phyloP scores from a whole-genome alignment of 176 grass and related monocot species.

The Bolboschoenus planiculmis region DNA sequence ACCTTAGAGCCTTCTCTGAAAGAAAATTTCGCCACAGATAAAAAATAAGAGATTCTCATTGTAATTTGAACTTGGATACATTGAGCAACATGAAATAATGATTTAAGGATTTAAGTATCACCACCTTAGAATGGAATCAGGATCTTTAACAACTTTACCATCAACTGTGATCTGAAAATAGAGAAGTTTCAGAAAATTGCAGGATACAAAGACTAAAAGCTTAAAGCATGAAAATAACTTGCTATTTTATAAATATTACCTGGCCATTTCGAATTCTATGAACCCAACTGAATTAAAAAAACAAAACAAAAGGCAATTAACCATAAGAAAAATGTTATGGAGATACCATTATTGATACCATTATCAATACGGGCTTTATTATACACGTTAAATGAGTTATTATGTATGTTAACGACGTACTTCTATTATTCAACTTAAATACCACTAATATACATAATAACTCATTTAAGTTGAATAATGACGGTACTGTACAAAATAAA shows the following conservation, averaged over 20 bases:
- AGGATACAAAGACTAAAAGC: neutral
- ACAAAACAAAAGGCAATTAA: conserved; percentile 12
- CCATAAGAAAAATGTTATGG: no score
- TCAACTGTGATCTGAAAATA: conserved; percentile 62
- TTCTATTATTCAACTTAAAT: no score
- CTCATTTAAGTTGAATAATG: no score
- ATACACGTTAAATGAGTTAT: no score
- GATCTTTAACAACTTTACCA: conserved; percentile 50
- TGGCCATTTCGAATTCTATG: conserved; percentile 80
- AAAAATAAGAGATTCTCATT: neutral
- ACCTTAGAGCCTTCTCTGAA: conserved; percentile 61
- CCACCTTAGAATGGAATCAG: conserved; percentile 41
- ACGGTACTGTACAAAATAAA: no score
- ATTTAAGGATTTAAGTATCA: neutral
- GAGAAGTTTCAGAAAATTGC: neutral
- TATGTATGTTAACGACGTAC: no score
- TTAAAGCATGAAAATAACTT: conserved; percentile 7
- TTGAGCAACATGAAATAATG: neutral
- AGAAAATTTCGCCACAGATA: conserved; percentile 12
- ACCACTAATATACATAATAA: no score
- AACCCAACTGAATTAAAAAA: conserved; percentile 55
- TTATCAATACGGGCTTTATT: no score
- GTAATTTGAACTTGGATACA: neutral
- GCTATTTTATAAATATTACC: conserved; percentile 28
- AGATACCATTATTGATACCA: no score